phyloP scores from a whole-genome alignment of 139 green algal species.

The Coelastrella sp. region DNA sequence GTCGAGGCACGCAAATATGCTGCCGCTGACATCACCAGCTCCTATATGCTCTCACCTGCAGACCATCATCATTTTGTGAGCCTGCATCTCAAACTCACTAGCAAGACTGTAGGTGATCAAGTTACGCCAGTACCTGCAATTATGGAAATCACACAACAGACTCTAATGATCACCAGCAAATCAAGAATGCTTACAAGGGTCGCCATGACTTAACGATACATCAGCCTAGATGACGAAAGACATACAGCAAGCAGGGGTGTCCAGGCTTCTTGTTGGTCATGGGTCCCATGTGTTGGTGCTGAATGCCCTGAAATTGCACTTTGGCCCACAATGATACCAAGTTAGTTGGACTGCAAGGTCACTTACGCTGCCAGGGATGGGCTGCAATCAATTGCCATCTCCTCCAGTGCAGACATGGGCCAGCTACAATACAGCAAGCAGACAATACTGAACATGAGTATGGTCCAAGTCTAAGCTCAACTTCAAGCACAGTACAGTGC shows the following conservation, averaged over 20 bases:
- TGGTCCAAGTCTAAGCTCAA: no score
- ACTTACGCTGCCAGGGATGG: slow-evolving; percentile 28
- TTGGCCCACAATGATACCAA: no score
- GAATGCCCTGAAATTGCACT: no score
- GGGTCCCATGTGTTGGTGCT: no score
- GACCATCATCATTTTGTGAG: slow-evolving; percentile 31
- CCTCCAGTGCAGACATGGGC: slow-evolving; percentile 26
- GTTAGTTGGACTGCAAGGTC: neutral
- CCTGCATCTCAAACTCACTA: slow-evolving; percentile 34
- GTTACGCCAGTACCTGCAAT: slow-evolving; percentile 39
- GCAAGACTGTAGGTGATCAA: slow-evolving; percentile 29
- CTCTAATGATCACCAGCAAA: no score
- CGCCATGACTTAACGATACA: no score
- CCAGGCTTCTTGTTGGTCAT: no score
- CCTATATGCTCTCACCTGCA: neutral
- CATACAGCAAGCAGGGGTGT: no score
- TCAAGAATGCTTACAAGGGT: no score
- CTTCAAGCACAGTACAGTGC: no score
- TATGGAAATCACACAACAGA: neutral
- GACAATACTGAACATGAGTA: no score
- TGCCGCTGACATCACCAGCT: neutral
- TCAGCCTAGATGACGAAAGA: no score
- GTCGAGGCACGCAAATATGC: neutral
- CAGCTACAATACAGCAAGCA: slow-evolving; percentile 2
- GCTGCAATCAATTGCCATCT: slow-evolving; percentile 25